Evolutionary conservation across 163 green algal species (phyloP).

Genomic region (Coccomyxa subellipsoidea): DNA sequence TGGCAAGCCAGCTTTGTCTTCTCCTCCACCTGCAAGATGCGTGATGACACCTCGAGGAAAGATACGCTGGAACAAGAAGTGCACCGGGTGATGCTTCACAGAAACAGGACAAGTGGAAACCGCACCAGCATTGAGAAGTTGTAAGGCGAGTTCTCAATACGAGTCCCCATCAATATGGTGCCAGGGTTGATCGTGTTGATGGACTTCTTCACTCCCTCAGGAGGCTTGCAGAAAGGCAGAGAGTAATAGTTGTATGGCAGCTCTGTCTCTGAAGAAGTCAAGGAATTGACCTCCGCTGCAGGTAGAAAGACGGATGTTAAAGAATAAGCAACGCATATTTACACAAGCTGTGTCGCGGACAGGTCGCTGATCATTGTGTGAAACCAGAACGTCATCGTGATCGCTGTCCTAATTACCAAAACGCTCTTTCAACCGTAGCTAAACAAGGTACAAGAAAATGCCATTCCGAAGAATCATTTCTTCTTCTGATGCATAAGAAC

Average conservation of each 20-base stretch:
- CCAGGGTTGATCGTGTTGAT: slow-evolving; percentile 79
- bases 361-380: too few species aligned
- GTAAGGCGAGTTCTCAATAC: slow-evolving; percentile 89
- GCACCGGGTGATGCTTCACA: too few species aligned
- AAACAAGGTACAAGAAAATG: too few species aligned
- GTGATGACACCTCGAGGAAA: too few species aligned
- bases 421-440: too few species aligned
- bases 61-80: too few species aligned
- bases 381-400: too few species aligned
- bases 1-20: slow-evolving; percentile 46
- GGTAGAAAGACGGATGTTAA: background rate
- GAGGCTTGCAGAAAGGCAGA: slow-evolving; percentile 89
- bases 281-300: slow-evolving; percentile 74
- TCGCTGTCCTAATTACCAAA: too few species aligned
- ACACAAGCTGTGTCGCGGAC: too few species aligned
- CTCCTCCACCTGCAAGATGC: slow-evolving; percentile 60
- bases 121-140: slow-evolving; percentile 80
- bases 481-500: background rate
- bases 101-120: too few species aligned
- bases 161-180: slow-evolving; percentile 82
- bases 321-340: too few species aligned
- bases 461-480: too few species aligned
- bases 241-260: slow-evolving; percentile 89
- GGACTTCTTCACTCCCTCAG: slow-evolving; percentile 67
- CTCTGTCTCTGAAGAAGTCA: slow-evolving; percentile 83